phyloP scores from a whole-genome alignment of 805 yeast species.

The Diddensiella transvaalensis region DNA sequence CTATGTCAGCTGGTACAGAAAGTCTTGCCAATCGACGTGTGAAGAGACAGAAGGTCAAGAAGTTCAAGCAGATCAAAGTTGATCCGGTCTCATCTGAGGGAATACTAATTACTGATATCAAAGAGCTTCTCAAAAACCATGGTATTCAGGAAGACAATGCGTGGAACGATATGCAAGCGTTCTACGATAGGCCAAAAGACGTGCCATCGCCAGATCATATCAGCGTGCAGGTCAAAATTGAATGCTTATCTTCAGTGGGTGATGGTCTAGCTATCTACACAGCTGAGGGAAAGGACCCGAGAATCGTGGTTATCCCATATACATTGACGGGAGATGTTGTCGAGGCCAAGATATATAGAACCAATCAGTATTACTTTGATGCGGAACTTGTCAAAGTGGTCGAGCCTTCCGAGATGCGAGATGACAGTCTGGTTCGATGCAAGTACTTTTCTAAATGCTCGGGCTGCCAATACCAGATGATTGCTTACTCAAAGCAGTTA shows the following conservation, averaged over 20 bases:
- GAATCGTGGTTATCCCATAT: slow-evolving; percentile 79
- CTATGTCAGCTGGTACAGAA: background rate
- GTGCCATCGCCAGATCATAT: slow-evolving; percentile 50
- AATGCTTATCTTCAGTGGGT: slow-evolving; percentile 69
- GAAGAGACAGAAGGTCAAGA: slow-evolving; percentile 28
- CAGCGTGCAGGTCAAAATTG: slow-evolving; percentile 50
- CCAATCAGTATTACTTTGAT: slow-evolving; percentile 71
- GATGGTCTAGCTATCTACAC: slow-evolving; percentile 75
- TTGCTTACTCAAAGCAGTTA: slow-evolving; percentile 70
- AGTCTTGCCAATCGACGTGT: background rate
- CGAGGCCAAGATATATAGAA: slow-evolving; percentile 65
- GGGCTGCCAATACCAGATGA: slow-evolving; percentile 89
- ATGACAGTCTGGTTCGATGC: slow-evolving; percentile 65
- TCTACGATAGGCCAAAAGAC: slow-evolving; percentile 49
- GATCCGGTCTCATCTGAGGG: slow-evolving; percentile 83
- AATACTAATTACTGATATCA: slow-evolving; percentile 69
- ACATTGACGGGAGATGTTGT: slow-evolving; percentile 83
- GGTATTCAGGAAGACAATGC: slow-evolving; percentile 42
- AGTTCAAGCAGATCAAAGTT: slow-evolving; percentile 48
- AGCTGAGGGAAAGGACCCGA: slow-evolving; percentile 37
- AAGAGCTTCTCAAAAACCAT: slow-evolving; percentile 47
- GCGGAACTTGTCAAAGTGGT: slow-evolving; percentile 62
- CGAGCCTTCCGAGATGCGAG: slow-evolving; percentile 43
- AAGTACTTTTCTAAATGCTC: slow-evolving; percentile 88
- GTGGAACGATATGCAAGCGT: slow-evolving; percentile 58